Percentiles rank a stretch among this genome's conserved stretches.
phyloP scores from a whole-genome alignment of 169 alveolate species.

The Babesia bovis region DNA sequence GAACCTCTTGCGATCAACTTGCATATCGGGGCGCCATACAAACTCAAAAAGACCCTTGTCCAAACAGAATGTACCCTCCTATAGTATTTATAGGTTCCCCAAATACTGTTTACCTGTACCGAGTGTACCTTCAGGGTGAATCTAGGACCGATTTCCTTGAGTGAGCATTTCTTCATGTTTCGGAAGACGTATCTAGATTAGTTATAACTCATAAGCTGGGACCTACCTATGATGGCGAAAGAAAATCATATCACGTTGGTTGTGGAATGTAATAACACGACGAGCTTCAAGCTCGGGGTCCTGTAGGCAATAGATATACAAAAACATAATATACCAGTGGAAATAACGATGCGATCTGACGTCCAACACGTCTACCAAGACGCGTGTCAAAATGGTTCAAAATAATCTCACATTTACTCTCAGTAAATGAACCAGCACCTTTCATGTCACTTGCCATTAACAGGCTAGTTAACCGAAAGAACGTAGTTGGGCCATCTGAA shows the following conservation, averaged over 20 bases:
- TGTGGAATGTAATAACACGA: constrained; percentile 95
- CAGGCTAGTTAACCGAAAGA: constrained; percentile 54
- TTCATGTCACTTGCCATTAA: constrained; percentile 65
- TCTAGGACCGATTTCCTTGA: constrained; percentile 99
- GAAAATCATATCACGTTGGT: constrained; percentile 98
- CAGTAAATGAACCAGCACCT: constrained; percentile 71
- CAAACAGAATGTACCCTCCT: constrained; percentile 85
- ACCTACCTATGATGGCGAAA: constrained; percentile 96
- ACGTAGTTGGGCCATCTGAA: constrained; percentile 61
- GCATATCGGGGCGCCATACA: constrained; percentile 90
- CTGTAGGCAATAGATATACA: constrained; percentile 17
- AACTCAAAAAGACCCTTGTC: constrained; percentile 86
- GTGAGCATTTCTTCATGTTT: constrained; percentile 83
- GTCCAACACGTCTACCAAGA: constrained; percentile 95
- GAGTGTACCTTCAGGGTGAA: constrained; percentile 93
- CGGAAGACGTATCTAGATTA: constrained; percentile 73
- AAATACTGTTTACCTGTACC: constrained; percentile 84
- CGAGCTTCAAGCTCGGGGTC: constrained; percentile 95
- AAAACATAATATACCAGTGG: constrained; percentile 77
- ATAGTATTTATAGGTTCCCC: background rate
- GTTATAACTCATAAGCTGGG: background rate
- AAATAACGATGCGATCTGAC: constrained; percentile 94
- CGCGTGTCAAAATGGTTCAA: constrained; percentile 95
- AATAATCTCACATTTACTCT: constrained; percentile 93
- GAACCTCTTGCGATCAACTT: constrained; percentile 89